Percentiles rank a stretch among this genome's conserved stretches.
Conservation (phyloP, 371 early-diverging fungal species). For the Mortierella sp. region DNA sequence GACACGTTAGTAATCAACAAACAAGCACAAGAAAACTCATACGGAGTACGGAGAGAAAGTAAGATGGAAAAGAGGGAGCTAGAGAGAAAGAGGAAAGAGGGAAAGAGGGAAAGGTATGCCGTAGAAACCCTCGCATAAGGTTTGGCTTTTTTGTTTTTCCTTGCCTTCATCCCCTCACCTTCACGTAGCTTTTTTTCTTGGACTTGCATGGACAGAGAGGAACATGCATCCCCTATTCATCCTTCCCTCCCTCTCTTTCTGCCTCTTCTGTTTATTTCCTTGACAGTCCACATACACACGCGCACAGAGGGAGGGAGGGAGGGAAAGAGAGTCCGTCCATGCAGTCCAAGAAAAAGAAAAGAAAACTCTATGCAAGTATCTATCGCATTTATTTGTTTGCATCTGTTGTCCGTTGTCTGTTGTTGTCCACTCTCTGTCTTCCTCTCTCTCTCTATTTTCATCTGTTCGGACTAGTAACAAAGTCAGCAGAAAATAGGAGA, state of each 20-base stretch:
- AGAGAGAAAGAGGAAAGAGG: neutral
- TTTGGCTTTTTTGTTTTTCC: conserved; percentile 1
- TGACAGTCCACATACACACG: too few species aligned
- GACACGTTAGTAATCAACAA: conserved; percentile 1
- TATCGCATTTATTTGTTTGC: neutral
- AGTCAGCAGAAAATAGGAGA: neutral
- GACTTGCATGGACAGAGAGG: neutral
- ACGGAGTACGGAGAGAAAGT: neutral
- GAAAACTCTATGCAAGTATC: neutral
- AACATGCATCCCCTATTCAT: too few species aligned
- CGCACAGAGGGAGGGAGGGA: too few species aligned
- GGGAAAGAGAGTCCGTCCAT: neutral
- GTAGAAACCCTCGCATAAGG: conserved; percentile 10
- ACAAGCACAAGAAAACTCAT: neutral
- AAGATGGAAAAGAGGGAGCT: neutral
- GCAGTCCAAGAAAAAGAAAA: conserved; percentile 1
- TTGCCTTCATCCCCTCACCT: neutral
- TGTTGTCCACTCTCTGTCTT: neutral
- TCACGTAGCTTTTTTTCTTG: neutral
- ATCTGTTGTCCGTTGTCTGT: neutral
- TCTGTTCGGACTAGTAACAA: neutral
- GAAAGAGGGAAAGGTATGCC: neutral
- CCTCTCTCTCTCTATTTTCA: neutral
- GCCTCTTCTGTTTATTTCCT: neutral
- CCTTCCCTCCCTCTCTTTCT: neutral